These are phyloP conservation scores for Trypanosoma avium DNA, from an alignment of 208 protist genomes.

Conservation along the genomic window DNA sequence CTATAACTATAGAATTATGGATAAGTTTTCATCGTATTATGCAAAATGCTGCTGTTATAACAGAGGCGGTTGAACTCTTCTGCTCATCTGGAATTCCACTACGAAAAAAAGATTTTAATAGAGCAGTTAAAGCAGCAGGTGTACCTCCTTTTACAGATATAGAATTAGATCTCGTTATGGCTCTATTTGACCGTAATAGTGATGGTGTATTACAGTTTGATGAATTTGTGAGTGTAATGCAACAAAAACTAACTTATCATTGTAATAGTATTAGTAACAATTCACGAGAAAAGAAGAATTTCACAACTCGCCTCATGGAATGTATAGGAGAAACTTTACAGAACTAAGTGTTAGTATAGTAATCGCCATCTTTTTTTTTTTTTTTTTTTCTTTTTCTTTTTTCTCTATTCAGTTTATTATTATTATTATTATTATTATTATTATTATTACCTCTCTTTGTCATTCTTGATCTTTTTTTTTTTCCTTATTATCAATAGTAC, in stretches of 20 bases:
- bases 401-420: background rate
- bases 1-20: constrained; percentile 72
- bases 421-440: constrained; percentile 22
- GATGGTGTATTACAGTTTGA: constrained; percentile 84
- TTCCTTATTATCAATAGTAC: background rate
- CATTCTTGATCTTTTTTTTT: background rate
- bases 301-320: constrained; percentile 56
- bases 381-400: background rate
- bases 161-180: constrained; percentile 60
- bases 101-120: constrained; percentile 52
- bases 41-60: constrained; percentile 48
- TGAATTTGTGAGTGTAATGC: constrained; percentile 83
- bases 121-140: constrained; percentile 54
- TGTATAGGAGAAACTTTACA: constrained; percentile 34
- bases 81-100: constrained; percentile 55
- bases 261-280: constrained; percentile 25
- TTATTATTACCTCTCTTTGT: background rate
- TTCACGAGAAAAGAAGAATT: constrained; percentile 41
- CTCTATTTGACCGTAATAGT: constrained; percentile 82
- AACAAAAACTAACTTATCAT: constrained; percentile 74
- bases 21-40: constrained; percentile 75
- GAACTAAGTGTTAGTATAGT: background rate
- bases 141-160: constrained; percentile 36
- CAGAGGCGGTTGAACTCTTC: constrained; percentile 66
- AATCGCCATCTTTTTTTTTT: background rate